Evolutionary conservation across 306 rosid genomes (phyloP), one percentile per base, ranked within the genome.

Genomic region (Mimosa pudica): DNA sequence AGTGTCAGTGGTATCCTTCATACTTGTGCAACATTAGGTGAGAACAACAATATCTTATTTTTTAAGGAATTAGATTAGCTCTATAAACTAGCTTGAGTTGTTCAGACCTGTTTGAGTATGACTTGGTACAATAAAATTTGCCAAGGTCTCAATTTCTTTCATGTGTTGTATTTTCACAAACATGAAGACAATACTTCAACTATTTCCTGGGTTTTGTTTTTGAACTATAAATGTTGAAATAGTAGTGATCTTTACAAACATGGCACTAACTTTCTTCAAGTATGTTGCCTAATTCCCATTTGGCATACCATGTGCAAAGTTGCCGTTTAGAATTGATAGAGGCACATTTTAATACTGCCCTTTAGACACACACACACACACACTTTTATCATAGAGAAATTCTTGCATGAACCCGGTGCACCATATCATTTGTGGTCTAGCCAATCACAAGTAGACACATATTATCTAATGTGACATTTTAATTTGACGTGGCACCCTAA

Each of bases 11-110:
- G 87, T 83, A 85, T 86, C 81, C 92, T 88, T 82, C 95, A 91
- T 75, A 92, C 95, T 20, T 89, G 97, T 81, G 91, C 91, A 24
- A 92, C 93, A 62, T 80, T 94, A 73, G 97, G 98, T 94, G 80
- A 84, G 97, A 35, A 38, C 13, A 69, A 61, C 33, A 41, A 58
- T 66, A 8, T 60, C 30, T 61, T 13, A 20, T 60, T 64, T 62
- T 62, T 63, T 5, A 63, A 32, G 42, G 11, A 33, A 62, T 63
- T 11, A 33, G 69, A 63, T 63, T 44, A 63, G 42, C 42, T 13
- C 30, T 33, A 6, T 33, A 33, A 32, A 35, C 12, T 11, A 63
- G 18, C 69, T 5, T 6, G 18, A 30, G 16, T 11, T 62, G 42
- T 10, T 5, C 17, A 33, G n/a, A 13, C n/a, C 30, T 17, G 30